phyloP scores from a whole-genome alignment of 2,329 filamentous ascomycete species.

The Aurifilum marmelostoma region DNA sequence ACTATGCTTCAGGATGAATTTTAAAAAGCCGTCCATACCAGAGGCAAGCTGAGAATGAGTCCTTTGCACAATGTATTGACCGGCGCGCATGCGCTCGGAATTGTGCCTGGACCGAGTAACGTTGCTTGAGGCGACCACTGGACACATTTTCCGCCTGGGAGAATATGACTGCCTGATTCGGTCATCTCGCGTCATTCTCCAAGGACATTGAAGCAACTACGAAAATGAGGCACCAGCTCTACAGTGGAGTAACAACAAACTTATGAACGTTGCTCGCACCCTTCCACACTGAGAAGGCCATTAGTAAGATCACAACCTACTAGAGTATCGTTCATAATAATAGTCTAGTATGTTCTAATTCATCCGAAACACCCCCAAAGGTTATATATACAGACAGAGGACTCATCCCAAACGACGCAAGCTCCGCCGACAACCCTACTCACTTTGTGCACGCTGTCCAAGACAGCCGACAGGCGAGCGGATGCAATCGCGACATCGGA shows the following conservation, averaged over 20 bases:
- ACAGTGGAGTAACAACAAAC: neutral
- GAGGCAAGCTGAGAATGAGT: neutral
- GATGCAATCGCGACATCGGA: neutral
- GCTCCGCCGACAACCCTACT: neutral
- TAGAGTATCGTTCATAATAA: too few relatives aligned
- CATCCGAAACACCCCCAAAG: neutral
- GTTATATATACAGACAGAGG: neutral
- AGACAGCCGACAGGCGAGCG: neutral
- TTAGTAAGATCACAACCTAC: too few relatives aligned
- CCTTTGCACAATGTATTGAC: neutral
- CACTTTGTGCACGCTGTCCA: neutral
- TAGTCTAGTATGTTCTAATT: neutral
- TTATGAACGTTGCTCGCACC: too few relatives aligned
- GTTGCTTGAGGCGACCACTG: neutral
- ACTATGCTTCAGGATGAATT: too few relatives aligned
- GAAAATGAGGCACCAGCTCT: too few relatives aligned
- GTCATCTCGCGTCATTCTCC: neutral
- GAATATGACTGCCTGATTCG: neutral
- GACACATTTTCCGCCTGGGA: neutral
- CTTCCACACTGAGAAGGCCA: too few relatives aligned
- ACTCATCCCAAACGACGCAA: neutral
- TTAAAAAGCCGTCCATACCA: too few relatives aligned
- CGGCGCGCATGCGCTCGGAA: neutral
- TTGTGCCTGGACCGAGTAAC: neutral
- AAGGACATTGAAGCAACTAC: neutral